Conservation (phyloP, 352 stramenopile genomes). For the Pelagophyceae sp. region DNA sequence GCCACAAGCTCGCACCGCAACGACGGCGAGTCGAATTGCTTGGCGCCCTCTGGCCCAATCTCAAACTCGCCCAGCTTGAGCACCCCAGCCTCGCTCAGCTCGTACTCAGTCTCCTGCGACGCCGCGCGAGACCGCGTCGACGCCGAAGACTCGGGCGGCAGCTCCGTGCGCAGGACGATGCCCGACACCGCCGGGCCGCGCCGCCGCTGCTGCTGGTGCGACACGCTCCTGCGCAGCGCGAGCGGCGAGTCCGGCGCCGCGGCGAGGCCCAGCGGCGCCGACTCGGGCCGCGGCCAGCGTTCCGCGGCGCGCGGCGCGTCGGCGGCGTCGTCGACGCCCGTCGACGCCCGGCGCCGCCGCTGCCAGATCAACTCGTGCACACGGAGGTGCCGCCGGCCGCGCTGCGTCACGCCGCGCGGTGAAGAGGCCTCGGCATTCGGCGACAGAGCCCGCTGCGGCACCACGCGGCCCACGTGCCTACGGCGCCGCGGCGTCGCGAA, state of each 20-base stretch:
- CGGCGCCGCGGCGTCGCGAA: too few species aligned
- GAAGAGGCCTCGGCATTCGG: too few species aligned
- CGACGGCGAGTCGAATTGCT: background rate
- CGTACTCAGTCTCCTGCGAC: background rate
- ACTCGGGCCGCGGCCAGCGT: background rate
- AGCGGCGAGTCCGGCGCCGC: background rate
- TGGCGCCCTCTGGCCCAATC: background rate
- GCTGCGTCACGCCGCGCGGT: background rate
- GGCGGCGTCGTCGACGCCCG: too few species aligned
- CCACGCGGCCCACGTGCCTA: too few species aligned
- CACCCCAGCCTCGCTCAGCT: background rate
- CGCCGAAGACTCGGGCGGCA: too few species aligned
- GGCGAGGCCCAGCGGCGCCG: background rate
- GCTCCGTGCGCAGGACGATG: background rate
- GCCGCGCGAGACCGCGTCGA: background rate
- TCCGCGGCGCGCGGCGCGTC: too few species aligned
- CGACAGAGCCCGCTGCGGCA: too few species aligned
- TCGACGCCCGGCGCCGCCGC: too few species aligned
- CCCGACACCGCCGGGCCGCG: background rate
- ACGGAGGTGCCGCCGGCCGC: background rate
- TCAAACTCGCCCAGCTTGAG: background rate
- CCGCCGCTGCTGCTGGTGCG: background rate
- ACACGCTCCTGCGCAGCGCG: background rate
- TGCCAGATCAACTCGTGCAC: background rate
- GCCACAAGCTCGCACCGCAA: slow-evolving; percentile 19